Base-by-base conservation (phyloP, 2,329 filamentous ascomycete species). In the Chaetomiaceae sp. region DNA sequence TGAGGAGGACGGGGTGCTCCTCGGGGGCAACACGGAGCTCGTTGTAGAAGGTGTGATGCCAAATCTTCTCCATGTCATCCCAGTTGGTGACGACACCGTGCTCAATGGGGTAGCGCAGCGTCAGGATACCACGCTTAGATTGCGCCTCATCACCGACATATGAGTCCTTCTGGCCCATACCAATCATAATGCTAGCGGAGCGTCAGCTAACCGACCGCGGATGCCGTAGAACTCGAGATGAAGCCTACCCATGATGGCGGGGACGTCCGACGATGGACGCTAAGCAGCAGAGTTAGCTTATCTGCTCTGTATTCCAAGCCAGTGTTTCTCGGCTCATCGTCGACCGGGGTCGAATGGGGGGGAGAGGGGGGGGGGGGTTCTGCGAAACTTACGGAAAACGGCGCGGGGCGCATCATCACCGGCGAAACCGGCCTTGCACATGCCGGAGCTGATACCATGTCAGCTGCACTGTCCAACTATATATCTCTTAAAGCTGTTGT, bases 11-110 rank as follows among this genome's bases (percentile, higher is more conserved):
- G 69, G 94, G 94, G 86, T 99, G 94, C 87, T 99, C 94, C 85
- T 99, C 94, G 69, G 94, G 94, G 69, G 94, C 94, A 64, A 99
- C 94, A 92, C 94, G 92, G 73, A 99, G 85, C 84, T 99, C 94
- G 81, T 99, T 99, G 89, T 97, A 99, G 85, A 99, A 99, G 73
- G 94, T 97, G 89, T 99, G 94, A 79, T 99, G 94, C 94, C 94
- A 99, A 70, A 99, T 97, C 87, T 97, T 97, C 84, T 97, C 94
- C 94, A 97, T 97, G 78, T 97, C 94, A 76, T 99, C 94, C 94
- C 94, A 99, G 89, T 97, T 97, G 81, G 94, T 99, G 74, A 99
- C 94, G 70, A 99, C 94, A 94, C 94, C 94, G 86, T 99, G 94
- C 85, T 99, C 94, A 75, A 99, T 99, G 73, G 94, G 94, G 81